Conservation (phyloP, 2,329 filamentous ascomycete species). For the Tolypocladium amazonense region DNA sequence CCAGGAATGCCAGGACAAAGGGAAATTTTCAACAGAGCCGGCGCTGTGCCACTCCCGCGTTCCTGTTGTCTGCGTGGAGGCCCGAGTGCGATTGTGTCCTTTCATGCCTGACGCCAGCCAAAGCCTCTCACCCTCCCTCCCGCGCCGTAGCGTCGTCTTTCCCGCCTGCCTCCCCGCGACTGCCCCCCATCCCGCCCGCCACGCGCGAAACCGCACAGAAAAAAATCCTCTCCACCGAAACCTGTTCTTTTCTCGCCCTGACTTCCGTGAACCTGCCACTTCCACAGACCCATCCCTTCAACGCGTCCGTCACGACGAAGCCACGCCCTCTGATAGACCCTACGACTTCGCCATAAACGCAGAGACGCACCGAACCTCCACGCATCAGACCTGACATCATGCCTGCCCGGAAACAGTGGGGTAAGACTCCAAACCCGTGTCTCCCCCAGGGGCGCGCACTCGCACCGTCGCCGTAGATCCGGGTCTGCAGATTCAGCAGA, state of each 20-base stretch:
- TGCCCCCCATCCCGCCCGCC: not conserved
- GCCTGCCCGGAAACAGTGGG: conserved; percentile 32
- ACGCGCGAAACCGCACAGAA: conserved; percentile 1
- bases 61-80: not conserved
- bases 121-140: not conserved
- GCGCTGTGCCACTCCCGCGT: not conserved
- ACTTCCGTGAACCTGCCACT: not conserved
- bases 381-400: conserved; percentile 23
- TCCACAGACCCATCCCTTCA: not conserved
- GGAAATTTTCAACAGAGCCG: not conserved
- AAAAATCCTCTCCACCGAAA: not conserved
- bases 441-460: not conserved
- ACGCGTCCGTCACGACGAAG: not conserved
- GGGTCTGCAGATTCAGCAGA: not conserved
- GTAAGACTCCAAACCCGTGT: conserved; percentile 16
- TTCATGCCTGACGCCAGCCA: not conserved
- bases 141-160: not conserved
- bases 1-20: not conserved
- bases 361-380: not conserved
- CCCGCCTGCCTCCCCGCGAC: not conserved
- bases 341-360: not conserved
- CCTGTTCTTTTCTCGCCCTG: not conserved
- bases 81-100: not conserved
- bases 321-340: not conserved
- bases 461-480: not conserved